Base-by-base conservation (phyloP, 23 red algal genomes). In the Rhodosorus marinus region DNA sequence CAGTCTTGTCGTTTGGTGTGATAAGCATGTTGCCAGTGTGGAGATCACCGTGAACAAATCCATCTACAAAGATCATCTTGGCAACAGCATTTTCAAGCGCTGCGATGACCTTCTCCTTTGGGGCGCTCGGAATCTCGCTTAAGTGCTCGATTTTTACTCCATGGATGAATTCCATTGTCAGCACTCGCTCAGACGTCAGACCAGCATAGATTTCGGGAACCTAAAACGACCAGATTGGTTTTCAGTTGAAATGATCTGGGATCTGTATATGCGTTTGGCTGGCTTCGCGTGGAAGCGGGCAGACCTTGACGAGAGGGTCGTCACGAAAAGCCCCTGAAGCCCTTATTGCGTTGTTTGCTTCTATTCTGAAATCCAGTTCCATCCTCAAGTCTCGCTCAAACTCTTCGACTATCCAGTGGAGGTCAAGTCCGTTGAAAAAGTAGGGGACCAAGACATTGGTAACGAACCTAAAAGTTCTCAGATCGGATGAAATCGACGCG, bases 1-100 rank as follows among this genome's bases (percentile, higher is more conserved):
- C n/a, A n/a, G n/a, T n/a, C n/a, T n/a, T n/a, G n/a, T n/a, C n/a
- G n/a, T n/a, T n/a, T 9, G 62, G 51, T 26, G 22, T 20, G 5
- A 87, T 52, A 33, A 87, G 57, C 8, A 87, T 38, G 42, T 87
- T 93, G n/a, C 86, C 86, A 15, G 66, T 53, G 57, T 93, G 86
- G 47, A 62, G 74, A 58, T 93, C 86, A 19, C 72, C 77, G 40
- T 93, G 86, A 20, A 93, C 67, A n/a, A 67, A 76, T 27, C 86
- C 86, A 26, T 68, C 35, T 0, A 76, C 60, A 30, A 82, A 77
- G 5, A 70, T 59, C 75, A 76, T 75, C 33, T 69, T 65, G 11
- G 58, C 81, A 35, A 66, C 76, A 4, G 61, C 60, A 11, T 75
- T 49, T 14, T 26, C 26, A 5, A 66, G 34, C 36, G 33, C 31